phyloP scores from a whole-genome alignment of 495 filamentous ascomycete species.

The Sphaerosporella brunnea region DNA sequence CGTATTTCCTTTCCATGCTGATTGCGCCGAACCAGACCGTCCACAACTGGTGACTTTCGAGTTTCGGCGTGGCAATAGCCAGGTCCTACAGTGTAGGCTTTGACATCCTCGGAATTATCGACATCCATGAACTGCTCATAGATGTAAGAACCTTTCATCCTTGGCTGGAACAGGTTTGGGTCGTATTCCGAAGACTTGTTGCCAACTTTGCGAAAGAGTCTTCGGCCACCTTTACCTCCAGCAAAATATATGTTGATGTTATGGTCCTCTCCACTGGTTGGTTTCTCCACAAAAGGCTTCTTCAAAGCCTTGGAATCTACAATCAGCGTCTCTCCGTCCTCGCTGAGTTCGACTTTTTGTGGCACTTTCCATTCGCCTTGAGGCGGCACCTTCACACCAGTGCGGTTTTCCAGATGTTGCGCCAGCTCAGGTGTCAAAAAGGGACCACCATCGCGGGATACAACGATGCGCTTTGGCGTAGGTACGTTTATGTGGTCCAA shows the following conservation, averaged over 20 bases:
- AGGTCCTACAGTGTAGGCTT: conserved; percentile 92
- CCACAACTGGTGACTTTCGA: conserved; percentile 88
- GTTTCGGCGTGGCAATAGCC: conserved; percentile 94
- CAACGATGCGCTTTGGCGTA: conserved; percentile 75
- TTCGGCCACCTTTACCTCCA: conserved; percentile 71
- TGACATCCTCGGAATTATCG: conserved; percentile 93
- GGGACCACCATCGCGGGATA: conserved; percentile 87
- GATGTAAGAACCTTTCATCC: conserved; percentile 67
- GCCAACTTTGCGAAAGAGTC: conserved; percentile 87
- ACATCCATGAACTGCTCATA: conserved; percentile 95
- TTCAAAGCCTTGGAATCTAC: conserved; percentile 67
- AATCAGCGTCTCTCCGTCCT: conserved; percentile 68
- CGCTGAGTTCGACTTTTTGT: conserved; percentile 59
- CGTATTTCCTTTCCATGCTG: conserved; percentile 93
- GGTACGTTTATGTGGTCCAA: conserved; percentile 77
- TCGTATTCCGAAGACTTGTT: conserved; percentile 97
- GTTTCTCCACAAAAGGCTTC: conserved; percentile 98
- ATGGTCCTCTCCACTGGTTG: conserved; percentile 94
- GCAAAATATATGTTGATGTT: conserved; percentile 97
- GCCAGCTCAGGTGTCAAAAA: conserved; percentile 57
- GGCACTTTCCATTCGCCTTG: conserved; percentile 27
- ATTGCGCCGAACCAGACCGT: conserved; percentile 87
- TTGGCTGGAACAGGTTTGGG: conserved; percentile 50
- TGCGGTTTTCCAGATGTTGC: conserved; percentile 56
- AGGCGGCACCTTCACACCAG: conserved; percentile 57